Evolutionary conservation across 2,329 filamentous ascomycete species (phyloP).

Genomic region (Colletotrichum sp.): DNA sequence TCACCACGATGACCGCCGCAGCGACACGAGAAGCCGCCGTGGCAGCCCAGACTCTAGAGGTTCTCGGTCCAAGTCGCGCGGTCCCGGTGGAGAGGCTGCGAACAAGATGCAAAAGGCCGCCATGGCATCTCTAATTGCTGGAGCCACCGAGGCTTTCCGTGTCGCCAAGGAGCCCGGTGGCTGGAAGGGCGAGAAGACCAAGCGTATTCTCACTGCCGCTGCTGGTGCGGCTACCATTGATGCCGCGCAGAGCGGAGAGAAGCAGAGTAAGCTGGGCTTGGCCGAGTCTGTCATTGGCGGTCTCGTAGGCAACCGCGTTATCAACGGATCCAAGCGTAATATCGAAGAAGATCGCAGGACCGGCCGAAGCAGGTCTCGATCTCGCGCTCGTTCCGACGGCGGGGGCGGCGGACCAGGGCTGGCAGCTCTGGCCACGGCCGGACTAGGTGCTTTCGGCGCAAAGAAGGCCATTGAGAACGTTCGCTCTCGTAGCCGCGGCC

Average conservation of each 20-base stretch:
- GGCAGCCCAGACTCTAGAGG: slow-evolving; percentile 40
- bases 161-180: slow-evolving; percentile 86
- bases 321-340: slow-evolving; percentile 77
- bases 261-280: slow-evolving; percentile 83
- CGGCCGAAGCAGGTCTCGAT: slow-evolving; percentile 73
- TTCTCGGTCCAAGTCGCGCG: slow-evolving; percentile 60
- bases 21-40: slow-evolving; percentile 37
- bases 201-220: slow-evolving; percentile 88
- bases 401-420: slow-evolving; percentile 54
- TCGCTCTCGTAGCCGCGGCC: slow-evolving; percentile 62
- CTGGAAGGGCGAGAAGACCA: slow-evolving; percentile 91
- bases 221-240: slow-evolving; percentile 86
- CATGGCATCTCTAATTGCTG: slow-evolving; percentile 88
- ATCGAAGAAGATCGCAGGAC: slow-evolving; percentile 65
- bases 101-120: slow-evolving; percentile 82
- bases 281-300: slow-evolving; percentile 89
- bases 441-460: slow-evolving; percentile 63
- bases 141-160: slow-evolving; percentile 90
- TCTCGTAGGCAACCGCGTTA: slow-evolving; percentile 81
- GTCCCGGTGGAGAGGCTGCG: slow-evolving; percentile 47
- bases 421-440: slow-evolving; percentile 68
- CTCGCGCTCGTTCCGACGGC: slow-evolving; percentile 62
- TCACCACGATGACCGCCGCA: slow-evolving; percentile 44
- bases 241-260: slow-evolving; percentile 71
- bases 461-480: slow-evolving; percentile 61